Base-by-base conservation (phyloP, 129 eudicot genomes). In the Tagetes patula region DNA sequence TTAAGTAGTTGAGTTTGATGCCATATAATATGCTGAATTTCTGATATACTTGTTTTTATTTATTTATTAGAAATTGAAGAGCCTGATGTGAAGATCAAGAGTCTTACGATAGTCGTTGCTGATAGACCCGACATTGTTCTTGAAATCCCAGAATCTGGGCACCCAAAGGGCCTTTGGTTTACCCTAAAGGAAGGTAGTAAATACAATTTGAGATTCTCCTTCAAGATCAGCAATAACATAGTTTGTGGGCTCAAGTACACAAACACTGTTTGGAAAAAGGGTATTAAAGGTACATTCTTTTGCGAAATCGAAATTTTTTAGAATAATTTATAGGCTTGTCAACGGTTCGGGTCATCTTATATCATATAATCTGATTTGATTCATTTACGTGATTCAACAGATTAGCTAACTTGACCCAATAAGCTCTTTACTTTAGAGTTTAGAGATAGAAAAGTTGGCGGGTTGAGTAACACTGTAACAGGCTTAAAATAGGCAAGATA, bases 241-340 rank as follows among this genome's bases (percentile, higher is more conserved):
- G 96, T 89, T 54, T 84, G 85, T 42, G 96, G 93, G 72, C 87
- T 89, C 76, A 89, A 74, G 84, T 89, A 89, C 83, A 85, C 80
- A 20, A 89, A 89, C 79, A 85, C 82, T 7, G 88, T 89, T 0
- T 89, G 92, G 90, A 89, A 89, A 84, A 84, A 83, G 37, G 96
- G 93, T 60, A 65, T 87, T 71, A 89, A 87, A 71, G 96, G 96
- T 87, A 89, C 13, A 1, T 13, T 52, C 38, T 76, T 67, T 30
- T 60, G 48, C 72, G 20, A 10, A 33, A 4, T 76, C 8, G 52
- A 8, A 6, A 6, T 67, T 56, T 32, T 33, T 62, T 64, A 20
- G 40, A 65, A 63, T 33, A 53, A 74, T 65, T 49, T 32, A 46
- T 40, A 42, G 43, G 34, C n/a, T 8, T 59, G 36, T 59, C 33